Percentiles rank a stretch among this genome's conserved stretches.
These are phyloP conservation scores for Mycena citricolor DNA, from an alignment of 1,284 basidiomycete species.

Conservation along the genomic window DNA sequence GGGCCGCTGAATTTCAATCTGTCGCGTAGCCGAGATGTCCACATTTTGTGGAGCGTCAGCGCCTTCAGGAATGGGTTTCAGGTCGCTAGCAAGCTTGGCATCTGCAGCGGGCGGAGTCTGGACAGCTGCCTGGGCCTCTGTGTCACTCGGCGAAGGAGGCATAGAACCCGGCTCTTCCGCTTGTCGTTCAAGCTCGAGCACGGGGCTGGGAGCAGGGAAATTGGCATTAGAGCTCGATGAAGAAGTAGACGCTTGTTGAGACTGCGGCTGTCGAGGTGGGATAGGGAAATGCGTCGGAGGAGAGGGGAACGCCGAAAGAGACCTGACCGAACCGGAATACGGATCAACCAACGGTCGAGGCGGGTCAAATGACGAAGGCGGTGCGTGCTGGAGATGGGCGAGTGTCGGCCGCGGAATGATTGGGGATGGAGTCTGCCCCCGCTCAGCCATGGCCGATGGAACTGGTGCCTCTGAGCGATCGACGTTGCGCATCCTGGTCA, in stretches of 20 bases:
- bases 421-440: constrained; percentile 18
- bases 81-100: neutral
- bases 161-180: constrained; percentile 14
- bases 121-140: neutral
- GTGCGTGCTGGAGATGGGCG: constrained; percentile 15
- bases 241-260: constrained; percentile 31
- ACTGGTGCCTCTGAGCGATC: constrained; percentile 5
- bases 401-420: constrained; percentile 16
- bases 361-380: constrained; percentile 34
- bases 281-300: constrained; percentile 71
- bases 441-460: constrained; percentile 12
- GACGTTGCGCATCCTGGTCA: constrained; percentile 11
- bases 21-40: no score
- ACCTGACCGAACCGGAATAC: constrained; percentile 57
- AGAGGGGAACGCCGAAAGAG: constrained; percentile 67
- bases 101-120: neutral
- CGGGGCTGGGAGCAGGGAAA: constrained; percentile 31
- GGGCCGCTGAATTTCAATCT: constrained; percentile 16
- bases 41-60: no score
- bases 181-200: constrained; percentile 28
- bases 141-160: constrained; percentile 15
- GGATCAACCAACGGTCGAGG: constrained; percentile 39
- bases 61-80: neutral
- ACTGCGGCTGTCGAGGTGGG: constrained; percentile 38
- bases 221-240: constrained; percentile 29